Evolutionary conservation across 2,329 filamentous ascomycete genomes (phyloP), one percentile per base, ranked within the genome.

Genomic region (Fusarium coffeatum): DNA sequence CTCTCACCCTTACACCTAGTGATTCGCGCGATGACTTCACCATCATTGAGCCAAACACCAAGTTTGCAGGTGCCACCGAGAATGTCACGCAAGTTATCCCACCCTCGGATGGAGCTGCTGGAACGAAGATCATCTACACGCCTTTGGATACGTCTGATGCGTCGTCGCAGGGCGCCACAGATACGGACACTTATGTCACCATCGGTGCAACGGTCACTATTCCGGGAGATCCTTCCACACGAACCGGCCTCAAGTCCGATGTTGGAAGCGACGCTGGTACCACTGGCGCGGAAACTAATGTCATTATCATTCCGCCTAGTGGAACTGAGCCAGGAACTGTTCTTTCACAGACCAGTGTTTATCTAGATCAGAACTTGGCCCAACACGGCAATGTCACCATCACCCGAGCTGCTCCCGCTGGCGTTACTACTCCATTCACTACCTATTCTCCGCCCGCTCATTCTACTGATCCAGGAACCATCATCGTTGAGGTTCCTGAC

Each of bases 241-340:
- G 49, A n/a, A 50, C 63, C 5, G 40, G 54, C 11, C 15, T 11
- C 8, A 40, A 47, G 3, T 54, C 67, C 3, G n/a, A 37, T 15
- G 41, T 22, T 13, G 45, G 59, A 27, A 50, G 32, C 30, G 54
- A 64, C n/a, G 37, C 42, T 6, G 40, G 50, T 6, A 71, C 63
- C 2, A 70, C 67, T 6, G 67, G 67, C 11, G 37, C 55, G 15
- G 67, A 70, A 47, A 68, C 67, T 2, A 70, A 70, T 11, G 64
- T 67, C 7, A 70, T 70, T 9, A 64, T 70, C n/a, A 71, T 70
- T 2, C 67, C 67, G 1, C 67, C 67, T 8, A 71, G 67, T n/a
- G 67, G 67, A 8, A 68, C 67, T 8, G 67, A 71, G 47, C 67
- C 67, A 8, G 67, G 67, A 55, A 70, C 67, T 4, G 46, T 70